These are phyloP conservation scores for Cytospora leucostoma DNA, from an alignment of 2,329 filamentous ascomycete species.

Conservation along the genomic window DNA sequence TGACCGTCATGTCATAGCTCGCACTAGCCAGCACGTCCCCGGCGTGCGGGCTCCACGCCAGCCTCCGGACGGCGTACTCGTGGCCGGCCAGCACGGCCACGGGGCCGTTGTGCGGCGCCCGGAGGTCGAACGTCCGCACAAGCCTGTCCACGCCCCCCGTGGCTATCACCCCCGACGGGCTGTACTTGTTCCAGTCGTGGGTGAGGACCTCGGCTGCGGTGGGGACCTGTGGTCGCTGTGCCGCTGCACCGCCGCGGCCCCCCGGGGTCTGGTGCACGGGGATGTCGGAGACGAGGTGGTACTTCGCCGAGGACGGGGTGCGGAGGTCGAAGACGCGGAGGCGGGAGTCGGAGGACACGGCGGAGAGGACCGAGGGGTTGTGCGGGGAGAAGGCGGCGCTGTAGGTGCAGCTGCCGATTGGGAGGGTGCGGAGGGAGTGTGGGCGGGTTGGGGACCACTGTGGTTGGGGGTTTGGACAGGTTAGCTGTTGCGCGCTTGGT, in stretches of 20 bases:
- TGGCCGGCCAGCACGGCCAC: constrained; percentile 77
- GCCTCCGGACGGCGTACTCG: constrained; percentile 81
- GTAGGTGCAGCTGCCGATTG: constrained; percentile 93
- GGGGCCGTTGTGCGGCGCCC: constrained; percentile 72
- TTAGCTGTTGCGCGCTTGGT: no score
- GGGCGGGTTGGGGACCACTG: constrained; percentile 81
- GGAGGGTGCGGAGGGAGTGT: constrained; percentile 79
- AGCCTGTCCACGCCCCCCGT: constrained; percentile 86
- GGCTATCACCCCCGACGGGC: constrained; percentile 73
- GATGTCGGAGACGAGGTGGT: constrained; percentile 81
- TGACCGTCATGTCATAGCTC: constrained; percentile 97
- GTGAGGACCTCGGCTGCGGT: constrained; percentile 78
- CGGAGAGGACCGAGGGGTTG: constrained; percentile 80
- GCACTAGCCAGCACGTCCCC: constrained; percentile 83
- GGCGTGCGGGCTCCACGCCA: constrained; percentile 94
- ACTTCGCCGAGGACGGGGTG: constrained; percentile 80
- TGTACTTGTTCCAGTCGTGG: constrained; percentile 99
- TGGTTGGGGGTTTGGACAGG: background rate
- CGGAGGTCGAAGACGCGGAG: constrained; percentile 90
- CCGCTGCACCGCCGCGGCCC: constrained; percentile 44
- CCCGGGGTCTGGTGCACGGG: constrained; percentile 73
- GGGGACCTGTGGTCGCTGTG: constrained; percentile 39
- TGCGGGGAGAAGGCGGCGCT: constrained; percentile 88
- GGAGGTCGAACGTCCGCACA: constrained; percentile 88
- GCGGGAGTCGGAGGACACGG: constrained; percentile 86